Base-by-base conservation (phyloP, 805 yeast genomes). In the Priceomyces fermenticarens region DNA sequence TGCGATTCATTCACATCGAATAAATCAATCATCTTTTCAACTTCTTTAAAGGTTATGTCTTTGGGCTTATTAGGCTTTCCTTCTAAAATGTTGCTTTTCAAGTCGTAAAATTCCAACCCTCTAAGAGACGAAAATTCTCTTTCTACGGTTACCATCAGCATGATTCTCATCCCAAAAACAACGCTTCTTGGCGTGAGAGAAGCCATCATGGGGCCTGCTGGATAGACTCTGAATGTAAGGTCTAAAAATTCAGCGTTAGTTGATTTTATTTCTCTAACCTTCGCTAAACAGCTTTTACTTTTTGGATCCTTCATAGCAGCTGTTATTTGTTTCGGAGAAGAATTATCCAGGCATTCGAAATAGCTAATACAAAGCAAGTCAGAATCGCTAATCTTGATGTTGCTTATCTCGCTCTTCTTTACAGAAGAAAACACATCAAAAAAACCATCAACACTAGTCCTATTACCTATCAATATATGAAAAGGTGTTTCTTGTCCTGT, bases 141-240 rank as follows among this genome's bases (percentile, higher is more conserved):
- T 60, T 93, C 99, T 11, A 90, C 77, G 0, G 99, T 91, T 0
- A 85, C 77, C 89, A 93, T 81, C 51, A 83, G 93, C 78, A 86
- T 83, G 2, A 90, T 83, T 41, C 78, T 75, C 75, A 88, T 74
- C 12, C 82, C 89, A 35, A 77, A 74, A 3, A 91, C 58, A 14
- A 77, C 75, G 6, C 83, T 63, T 35, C 85, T 77, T 0, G 93
- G 85, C 1, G 83, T 72, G 36, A 90, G 58, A 41, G 74, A 67
- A 1, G 78, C 67, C 52, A 74, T 58, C 71, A 82, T 70, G 2
- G 71, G 64, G 3, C 77, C 73, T 28, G 70, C 67, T 4, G 85
- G 77, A 13, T 67, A 64, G 5, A 90, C 82, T 41, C 97, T 64
- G 10, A 91, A 54, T 0, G 93, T 85, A 2, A 93, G 52, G 57